Conservation (phyloP, 2,329 filamentous ascomycete genomes). For the Mollisiaceae sp. region DNA sequence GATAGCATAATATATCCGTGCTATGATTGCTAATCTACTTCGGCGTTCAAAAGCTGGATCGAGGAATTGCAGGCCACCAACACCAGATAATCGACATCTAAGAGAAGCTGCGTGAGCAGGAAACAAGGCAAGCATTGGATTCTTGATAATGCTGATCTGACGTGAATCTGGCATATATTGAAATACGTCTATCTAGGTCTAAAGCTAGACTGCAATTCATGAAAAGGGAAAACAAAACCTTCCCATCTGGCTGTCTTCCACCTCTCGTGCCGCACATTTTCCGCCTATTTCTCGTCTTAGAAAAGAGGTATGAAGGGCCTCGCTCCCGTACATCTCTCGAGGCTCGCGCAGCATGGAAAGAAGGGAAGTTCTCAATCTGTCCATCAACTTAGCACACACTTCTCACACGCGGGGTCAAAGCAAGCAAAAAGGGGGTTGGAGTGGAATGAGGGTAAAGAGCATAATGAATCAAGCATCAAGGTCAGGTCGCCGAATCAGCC, state of each 20-base stretch:
- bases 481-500: neutral
- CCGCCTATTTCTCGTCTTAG: neutral
- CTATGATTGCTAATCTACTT: too few species aligned
- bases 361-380: neutral
- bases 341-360: conserved; percentile 1
- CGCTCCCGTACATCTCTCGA: neutral
- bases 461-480: conserved; percentile 1
- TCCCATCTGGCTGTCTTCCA: neutral
- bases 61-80: too few species aligned
- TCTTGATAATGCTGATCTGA: too few species aligned
- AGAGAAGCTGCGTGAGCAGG: too few species aligned
- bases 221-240: too few species aligned
- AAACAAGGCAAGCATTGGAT: too few species aligned
- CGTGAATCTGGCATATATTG: too few species aligned
- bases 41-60: too few species aligned
- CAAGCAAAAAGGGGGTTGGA: neutral
- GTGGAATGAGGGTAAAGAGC: neutral
- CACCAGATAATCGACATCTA: too few species aligned
- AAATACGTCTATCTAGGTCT: too few species aligned
- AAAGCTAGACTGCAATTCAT: too few species aligned
- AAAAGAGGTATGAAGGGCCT: neutral
- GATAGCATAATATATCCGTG: too few species aligned
- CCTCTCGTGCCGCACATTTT: neutral
- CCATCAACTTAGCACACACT: neutral
- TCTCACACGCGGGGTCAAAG: neutral